These are phyloP conservation scores for Claviceps spartinae DNA, from an alignment of 2,329 filamentous ascomycete genomes.

Conservation along the genomic window DNA sequence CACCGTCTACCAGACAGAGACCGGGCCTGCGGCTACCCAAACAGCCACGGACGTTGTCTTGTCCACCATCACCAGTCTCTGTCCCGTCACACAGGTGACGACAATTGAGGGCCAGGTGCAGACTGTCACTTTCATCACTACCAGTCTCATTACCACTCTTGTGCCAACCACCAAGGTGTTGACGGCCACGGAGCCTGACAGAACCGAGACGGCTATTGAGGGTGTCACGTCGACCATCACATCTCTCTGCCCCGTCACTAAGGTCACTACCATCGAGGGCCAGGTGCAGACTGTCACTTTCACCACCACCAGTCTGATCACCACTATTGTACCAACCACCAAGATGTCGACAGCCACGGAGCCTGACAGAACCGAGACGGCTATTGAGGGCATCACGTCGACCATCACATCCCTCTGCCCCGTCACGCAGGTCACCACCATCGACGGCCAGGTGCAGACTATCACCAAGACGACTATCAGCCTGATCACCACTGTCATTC, in stretches of 20 bases:
- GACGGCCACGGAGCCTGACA: slow-evolving; percentile 17
- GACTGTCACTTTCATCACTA: slow-evolving; percentile 11
- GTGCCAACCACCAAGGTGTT: slow-evolving; percentile 17
- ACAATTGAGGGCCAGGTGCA: slow-evolving; percentile 7
- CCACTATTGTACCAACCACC: slow-evolving; percentile 16
- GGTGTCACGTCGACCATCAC: slow-evolving; percentile 27
- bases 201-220: slow-evolving; percentile 19
- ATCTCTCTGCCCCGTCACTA: slow-evolving; percentile 27
- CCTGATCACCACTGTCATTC: slow-evolving; percentile 15
- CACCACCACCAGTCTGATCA: slow-evolving; percentile 12
- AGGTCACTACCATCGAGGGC: slow-evolving; percentile 18
- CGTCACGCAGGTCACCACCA: slow-evolving; percentile 22
- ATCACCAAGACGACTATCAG: slow-evolving; percentile 13
- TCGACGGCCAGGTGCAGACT: slow-evolving; percentile 8
- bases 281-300: slow-evolving; percentile 10
- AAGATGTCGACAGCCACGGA: slow-evolving; percentile 17
- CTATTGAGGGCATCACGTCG: slow-evolving; percentile 21
- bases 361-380: slow-evolving; percentile 16
- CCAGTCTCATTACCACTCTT: slow-evolving; percentile 13
- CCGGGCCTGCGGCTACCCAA: slow-evolving; percentile 17
- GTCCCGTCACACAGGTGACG: slow-evolving; percentile 21
- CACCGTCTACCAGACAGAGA: slow-evolving; percentile 18
- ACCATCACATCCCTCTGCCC: slow-evolving; percentile 31
- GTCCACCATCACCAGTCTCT: slow-evolving; percentile 28
- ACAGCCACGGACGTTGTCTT: slow-evolving; percentile 19